These are phyloP conservation scores for Xylaria sp. DNA, from an alignment of 2,329 filamentous ascomycete species.

Conservation along the genomic window DNA sequence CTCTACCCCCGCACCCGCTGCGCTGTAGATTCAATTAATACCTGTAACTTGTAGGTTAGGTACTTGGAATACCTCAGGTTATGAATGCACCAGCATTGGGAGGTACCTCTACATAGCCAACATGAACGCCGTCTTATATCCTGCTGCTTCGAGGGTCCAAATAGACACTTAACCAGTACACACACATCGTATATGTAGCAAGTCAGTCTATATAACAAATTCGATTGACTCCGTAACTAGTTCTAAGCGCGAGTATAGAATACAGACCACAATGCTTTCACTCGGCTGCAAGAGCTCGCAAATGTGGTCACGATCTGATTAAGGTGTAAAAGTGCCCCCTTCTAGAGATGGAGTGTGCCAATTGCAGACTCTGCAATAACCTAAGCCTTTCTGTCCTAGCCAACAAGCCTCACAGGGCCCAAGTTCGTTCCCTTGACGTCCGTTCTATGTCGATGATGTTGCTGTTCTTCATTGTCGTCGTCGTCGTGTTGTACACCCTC, in stretches of 20 bases:
- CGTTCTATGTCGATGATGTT: too few relatives aligned
- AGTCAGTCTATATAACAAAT: slow-evolving; percentile 1
- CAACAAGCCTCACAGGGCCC: neutral
- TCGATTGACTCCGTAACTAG: slow-evolving; percentile 19
- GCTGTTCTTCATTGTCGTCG: slow-evolving; percentile 1
- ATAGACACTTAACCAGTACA: neutral
- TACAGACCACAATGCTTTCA: slow-evolving; percentile 13
- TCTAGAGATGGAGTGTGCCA: neutral
- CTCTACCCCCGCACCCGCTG: too few relatives aligned
- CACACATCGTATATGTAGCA: neutral
- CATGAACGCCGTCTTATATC: neutral
- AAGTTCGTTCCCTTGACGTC: neutral
- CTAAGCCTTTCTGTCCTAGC: neutral
- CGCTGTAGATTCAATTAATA: too few relatives aligned
- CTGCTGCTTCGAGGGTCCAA: neutral
- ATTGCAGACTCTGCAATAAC: neutral
- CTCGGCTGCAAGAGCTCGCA: neutral
- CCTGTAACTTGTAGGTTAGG: too few relatives aligned
- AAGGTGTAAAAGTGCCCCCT: neutral
- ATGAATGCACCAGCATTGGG: too few relatives aligned
- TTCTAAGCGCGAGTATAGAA: slow-evolving; percentile 9
- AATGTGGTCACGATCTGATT: slow-evolving; percentile 4
- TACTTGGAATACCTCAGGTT: too few relatives aligned
- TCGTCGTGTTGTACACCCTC: neutral
- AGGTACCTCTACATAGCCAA: too few relatives aligned